Evolutionary conservation across 2,329 filamentous ascomycete genomes (phyloP).

Genomic region (Monilinia laxa): DNA sequence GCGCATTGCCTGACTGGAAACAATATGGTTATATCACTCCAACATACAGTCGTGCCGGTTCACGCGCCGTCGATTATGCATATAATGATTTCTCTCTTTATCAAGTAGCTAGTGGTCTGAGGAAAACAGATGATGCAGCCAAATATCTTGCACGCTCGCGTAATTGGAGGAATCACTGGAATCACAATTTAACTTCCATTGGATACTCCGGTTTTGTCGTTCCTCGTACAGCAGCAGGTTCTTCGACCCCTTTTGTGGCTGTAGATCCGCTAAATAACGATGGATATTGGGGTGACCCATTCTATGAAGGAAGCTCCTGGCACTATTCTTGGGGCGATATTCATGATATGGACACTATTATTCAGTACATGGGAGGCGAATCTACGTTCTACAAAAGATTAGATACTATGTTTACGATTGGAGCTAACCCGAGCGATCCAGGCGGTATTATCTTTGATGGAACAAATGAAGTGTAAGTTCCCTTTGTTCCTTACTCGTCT

Average conservation of each 20-base stretch:
- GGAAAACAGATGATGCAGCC: conserved; percentile 3
- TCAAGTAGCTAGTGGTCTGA: conserved; percentile 56
- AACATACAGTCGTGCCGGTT: conserved; percentile 61
- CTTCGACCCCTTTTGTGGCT: conserved; percentile 41
- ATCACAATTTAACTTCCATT: conserved; percentile 55
- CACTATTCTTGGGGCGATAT: conserved; percentile 55
- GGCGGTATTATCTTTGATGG: conserved; percentile 58
- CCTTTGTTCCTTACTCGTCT: background rate
- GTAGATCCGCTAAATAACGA: conserved; percentile 51
- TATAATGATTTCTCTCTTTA: conserved; percentile 67
- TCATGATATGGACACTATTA: conserved; percentile 53
- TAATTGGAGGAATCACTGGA: conserved; percentile 74
- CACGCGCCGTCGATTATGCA: conserved; percentile 64
- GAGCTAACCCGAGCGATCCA: conserved; percentile 34
- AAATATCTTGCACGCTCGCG: conserved; percentile 43
- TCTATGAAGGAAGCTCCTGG: conserved; percentile 53
- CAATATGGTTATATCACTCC: conserved; percentile 63
- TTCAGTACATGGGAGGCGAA: conserved; percentile 49
- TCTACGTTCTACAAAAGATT: conserved; percentile 50
- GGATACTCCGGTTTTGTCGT: conserved; percentile 68
- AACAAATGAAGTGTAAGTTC: conserved; percentile 32
- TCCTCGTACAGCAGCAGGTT: conserved; percentile 50
- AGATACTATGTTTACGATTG: conserved; percentile 51
- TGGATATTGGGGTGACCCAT: conserved; percentile 54
- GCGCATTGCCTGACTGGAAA: conserved; percentile 69